Percentiles rank a stretch among this genome's conserved stretches.
phyloP scores from a whole-genome alignment of 2,329 filamentous ascomycete species.

The Paraphaeosphaeria sporulosa region DNA sequence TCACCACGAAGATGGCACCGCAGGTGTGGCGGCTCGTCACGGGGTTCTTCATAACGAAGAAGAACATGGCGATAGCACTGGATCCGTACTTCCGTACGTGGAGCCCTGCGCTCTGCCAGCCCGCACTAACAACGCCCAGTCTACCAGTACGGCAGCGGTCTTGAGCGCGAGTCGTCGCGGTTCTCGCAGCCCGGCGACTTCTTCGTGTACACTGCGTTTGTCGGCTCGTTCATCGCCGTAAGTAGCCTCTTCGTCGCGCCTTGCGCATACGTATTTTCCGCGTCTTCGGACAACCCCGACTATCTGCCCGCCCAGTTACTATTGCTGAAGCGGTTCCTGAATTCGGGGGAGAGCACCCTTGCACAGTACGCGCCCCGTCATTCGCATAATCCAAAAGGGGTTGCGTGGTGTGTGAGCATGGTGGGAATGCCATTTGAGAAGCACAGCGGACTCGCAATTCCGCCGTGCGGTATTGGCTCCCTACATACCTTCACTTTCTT shows the following conservation, averaged over 20 bases:
- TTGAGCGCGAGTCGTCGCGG: slow-evolving; percentile 75
- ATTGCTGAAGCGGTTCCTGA: slow-evolving; percentile 62
- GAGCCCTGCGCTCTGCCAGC: neutral
- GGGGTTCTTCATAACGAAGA: slow-evolving; percentile 66
- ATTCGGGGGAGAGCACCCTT: slow-evolving; percentile 63
- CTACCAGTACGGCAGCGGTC: slow-evolving; percentile 77
- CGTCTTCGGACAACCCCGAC: slow-evolving; percentile 60
- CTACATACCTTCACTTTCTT: slow-evolving; percentile 60
- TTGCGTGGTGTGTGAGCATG: slow-evolving; percentile 58
- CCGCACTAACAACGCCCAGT: slow-evolving; percentile 57
- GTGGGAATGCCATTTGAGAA: slow-evolving; percentile 62
- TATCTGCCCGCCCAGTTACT: slow-evolving; percentile 62
- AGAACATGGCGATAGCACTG: slow-evolving; percentile 66
- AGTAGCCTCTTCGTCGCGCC: slow-evolving; percentile 53
- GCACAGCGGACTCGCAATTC: slow-evolving; percentile 63
- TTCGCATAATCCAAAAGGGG: slow-evolving; percentile 58
- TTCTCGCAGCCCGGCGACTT: slow-evolving; percentile 81
- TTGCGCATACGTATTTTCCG: slow-evolving; percentile 17
- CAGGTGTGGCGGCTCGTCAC: slow-evolving; percentile 67
- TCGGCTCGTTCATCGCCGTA: slow-evolving; percentile 78
- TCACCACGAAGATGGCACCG: slow-evolving; percentile 61
- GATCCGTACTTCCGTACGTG: slow-evolving; percentile 75
- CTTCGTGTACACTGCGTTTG: slow-evolving; percentile 80
- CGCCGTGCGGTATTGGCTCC: slow-evolving; percentile 67
- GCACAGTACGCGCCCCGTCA: slow-evolving; percentile 58